A percentile compares a stretch with the other conserved stretches of the same genome.
phyloP scores from a whole-genome alignment of 306 rosid species.

The Casuarina glauca region DNA sequence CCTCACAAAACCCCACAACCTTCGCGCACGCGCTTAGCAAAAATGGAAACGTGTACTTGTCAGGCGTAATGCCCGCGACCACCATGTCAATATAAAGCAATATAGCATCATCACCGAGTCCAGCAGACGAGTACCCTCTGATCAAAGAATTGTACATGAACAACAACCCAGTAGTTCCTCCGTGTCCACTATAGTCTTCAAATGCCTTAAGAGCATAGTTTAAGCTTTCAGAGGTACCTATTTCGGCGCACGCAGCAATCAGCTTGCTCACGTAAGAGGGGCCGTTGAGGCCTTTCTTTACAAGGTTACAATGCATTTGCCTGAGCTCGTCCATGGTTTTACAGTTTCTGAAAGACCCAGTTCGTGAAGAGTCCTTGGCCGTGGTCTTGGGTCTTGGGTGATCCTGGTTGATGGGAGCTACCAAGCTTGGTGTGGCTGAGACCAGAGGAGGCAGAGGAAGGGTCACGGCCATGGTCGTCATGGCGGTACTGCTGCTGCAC shows the following conservation, averaged over 20 bases:
- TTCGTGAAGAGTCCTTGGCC: conserved; percentile 23
- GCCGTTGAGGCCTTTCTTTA: conserved; percentile 51
- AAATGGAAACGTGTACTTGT: conserved; percentile 70
- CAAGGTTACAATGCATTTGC: conserved; percentile 56
- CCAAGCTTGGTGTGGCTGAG: conserved; percentile 36
- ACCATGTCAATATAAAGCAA: conserved; percentile 48
- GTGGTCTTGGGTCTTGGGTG: conserved; percentile 29
- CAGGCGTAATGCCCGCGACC: conserved; percentile 53
- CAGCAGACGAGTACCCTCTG: conserved; percentile 65
- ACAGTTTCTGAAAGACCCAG: conserved; percentile 39
- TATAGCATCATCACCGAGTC: conserved; percentile 53
- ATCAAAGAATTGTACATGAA: conserved; percentile 58
- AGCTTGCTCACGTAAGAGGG: conserved; percentile 43
- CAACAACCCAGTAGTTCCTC: conserved; percentile 22
- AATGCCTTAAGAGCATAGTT: conserved; percentile 47
- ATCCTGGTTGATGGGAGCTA: conserved; percentile 26
- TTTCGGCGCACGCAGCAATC: conserved; percentile 41
- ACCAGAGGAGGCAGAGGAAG: conserved; percentile 28
- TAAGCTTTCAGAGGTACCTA: conserved; percentile 64
- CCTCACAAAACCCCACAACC: conserved; percentile 48
- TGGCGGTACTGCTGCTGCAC: background rate
- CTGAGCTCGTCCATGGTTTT: conserved; percentile 59
- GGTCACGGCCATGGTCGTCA: conserved; percentile 43
- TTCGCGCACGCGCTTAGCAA: conserved; percentile 62
- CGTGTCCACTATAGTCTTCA: conserved; percentile 33